A percentile compares a stretch with the other conserved stretches of the same genome.
Evolutionary conservation across 208 protist genomes (phyloP).

Genomic region (Leishmania tropica): DNA sequence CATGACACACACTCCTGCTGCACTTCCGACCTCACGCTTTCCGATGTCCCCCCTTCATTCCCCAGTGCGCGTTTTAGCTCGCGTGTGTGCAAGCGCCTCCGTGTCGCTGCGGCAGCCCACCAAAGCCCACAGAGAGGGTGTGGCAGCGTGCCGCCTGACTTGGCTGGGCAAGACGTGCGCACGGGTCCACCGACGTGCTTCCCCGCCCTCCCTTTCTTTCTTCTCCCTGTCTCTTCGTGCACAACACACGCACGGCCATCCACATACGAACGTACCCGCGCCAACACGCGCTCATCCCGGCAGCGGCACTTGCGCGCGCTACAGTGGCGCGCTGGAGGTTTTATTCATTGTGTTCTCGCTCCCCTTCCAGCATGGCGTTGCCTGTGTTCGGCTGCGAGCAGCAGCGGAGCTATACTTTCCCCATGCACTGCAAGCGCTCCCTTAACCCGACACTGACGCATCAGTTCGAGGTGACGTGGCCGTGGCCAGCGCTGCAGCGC

Average conservation of each 20-base stretch:
- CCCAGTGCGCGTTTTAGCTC: not conserved
- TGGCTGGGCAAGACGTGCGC: not conserved
- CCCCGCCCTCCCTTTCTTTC: not conserved
- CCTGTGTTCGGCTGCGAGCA: slow-evolving; percentile 14
- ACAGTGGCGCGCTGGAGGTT: not conserved
- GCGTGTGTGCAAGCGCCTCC: not conserved
- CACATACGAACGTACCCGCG: not conserved
- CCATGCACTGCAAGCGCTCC: slow-evolving; percentile 31
- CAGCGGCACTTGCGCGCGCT: not conserved
- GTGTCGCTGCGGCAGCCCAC: not conserved
- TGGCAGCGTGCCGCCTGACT: not conserved
- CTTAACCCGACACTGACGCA: slow-evolving; percentile 45
- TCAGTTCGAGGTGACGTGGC: slow-evolving; percentile 58
- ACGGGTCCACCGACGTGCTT: not conserved
- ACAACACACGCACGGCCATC: not conserved
- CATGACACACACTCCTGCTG: not conserved
- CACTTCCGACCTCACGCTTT: not conserved
- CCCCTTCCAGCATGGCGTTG: not conserved
- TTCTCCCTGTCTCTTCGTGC: not conserved
- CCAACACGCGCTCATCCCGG: not conserved
- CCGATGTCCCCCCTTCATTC: not conserved
- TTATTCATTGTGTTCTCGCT: not conserved
- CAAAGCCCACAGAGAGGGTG: not conserved
- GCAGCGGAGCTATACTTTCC: slow-evolving; percentile 19
- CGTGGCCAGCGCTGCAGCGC: slow-evolving; percentile 40